Evolutionary conservation across 192 early-diverging fungal genomes (phyloP).

Genomic region (Spizellomyces punctatus): DNA sequence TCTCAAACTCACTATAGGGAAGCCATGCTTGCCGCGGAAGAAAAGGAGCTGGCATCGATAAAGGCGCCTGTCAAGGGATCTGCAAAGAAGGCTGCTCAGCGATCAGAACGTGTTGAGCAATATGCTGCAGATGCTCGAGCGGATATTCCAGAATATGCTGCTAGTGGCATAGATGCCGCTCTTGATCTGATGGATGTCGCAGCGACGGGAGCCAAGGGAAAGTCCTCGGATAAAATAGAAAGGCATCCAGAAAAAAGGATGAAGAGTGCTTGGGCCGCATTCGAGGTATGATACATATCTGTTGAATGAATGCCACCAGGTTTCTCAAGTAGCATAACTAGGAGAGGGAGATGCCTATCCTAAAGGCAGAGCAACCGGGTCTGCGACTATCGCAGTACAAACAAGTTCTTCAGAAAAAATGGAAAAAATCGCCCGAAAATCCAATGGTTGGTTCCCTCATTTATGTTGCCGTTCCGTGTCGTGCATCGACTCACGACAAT

Average conservation of each 20-base stretch:
- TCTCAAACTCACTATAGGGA: constrained; percentile 25
- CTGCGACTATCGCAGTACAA: constrained; percentile 68
- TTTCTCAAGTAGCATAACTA: constrained; percentile 37
- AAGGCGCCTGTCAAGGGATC: constrained; percentile 53
- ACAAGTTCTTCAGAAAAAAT: constrained; percentile 79
- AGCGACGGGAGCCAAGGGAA: constrained; percentile 13
- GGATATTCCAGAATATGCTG: constrained; percentile 69
- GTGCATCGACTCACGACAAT: no score
- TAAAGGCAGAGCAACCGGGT: constrained; percentile 80
- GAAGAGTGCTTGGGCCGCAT: constrained; percentile 53
- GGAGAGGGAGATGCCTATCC: constrained; percentile 69
- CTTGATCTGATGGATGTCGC: constrained; percentile 70
- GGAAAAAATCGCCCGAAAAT: constrained; percentile 72
- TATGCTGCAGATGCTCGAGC: constrained; percentile 16
- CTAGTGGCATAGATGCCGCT: constrained; percentile 85
- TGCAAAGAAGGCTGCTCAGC: constrained; percentile 41
- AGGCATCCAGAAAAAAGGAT: constrained; percentile 86
- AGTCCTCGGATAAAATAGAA: constrained; percentile 65
- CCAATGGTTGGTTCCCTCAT: constrained; percentile 33
- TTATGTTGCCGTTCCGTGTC: no score
- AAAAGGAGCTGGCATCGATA: constrained; percentile 27
- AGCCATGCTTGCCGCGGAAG: constrained; percentile 47
- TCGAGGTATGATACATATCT: constrained; percentile 20
- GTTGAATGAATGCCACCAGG: neutral
- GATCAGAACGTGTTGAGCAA: constrained; percentile 42